Base-by-base conservation (phyloP, 2,329 filamentous ascomycete species). In the Didymella keratinophila region DNA sequence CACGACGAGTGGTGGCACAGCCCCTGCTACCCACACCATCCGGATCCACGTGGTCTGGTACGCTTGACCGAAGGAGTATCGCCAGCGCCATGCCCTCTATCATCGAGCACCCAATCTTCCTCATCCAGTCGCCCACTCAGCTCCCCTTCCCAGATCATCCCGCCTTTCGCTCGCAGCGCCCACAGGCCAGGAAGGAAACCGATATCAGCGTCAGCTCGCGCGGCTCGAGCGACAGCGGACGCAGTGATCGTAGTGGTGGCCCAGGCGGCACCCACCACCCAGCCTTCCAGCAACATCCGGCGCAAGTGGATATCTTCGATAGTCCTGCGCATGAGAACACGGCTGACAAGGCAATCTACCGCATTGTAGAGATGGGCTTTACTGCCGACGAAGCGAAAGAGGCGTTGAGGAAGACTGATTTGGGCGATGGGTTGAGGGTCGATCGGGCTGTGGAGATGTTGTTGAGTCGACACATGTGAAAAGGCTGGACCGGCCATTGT, bases 331-430 rank as follows among this genome's bases (percentile, higher is more conserved):
- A 70, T 63, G 73, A 82, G 36, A 83, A 86, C 50, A 84, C 85
- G 0, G 82, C 83, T 14, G 85, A 87, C 46, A 78, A 80, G 44
- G 86, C 86, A 0, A 81, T 88, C 18, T 76, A 79, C 45, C 78
- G 81, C 41, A 83, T 89, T 55, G 83, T 87, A 5, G 82, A 86
- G 34, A 84, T 88, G 71, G 86, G 86, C 0, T 89, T 88, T 63
- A 79, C 79, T 8, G 76, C 81, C 16, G 79, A 80, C 18, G 80
- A 86, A 61, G 86, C 85, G 8, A 81, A 82, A 57, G 81, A 82
- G 66, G 86, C 86, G 18, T 74, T 89, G 18, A 80, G 82, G 39
- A 80, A 83, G 64, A 88, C 86, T 5, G 86, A 88, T 69, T 81
- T 80, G 14, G 86, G 86, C 0, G 83, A 86, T 62, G 84, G 84